Evolutionary conservation across 495 filamentous ascomycete species (phyloP), one percentile per base, ranked within the genome.

Genomic region (Chaetomidium leptoderma): DNA sequence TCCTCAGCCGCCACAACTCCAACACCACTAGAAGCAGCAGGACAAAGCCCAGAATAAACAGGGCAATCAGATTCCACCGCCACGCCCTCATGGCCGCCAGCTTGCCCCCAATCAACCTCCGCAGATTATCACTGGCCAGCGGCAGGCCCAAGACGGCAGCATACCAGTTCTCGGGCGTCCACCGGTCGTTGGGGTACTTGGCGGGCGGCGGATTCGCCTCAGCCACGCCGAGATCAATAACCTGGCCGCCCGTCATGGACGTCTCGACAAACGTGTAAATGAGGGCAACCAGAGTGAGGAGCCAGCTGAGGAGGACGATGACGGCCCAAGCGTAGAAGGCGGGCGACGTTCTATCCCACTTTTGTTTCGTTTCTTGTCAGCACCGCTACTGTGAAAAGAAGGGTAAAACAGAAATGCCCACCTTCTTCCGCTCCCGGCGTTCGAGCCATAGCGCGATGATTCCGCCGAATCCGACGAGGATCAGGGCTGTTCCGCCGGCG

Each of bases 91-190:
- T 81, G 14, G 77, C 47, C 14, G 32, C 65, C 52, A 80, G 57
- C 39, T 79, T 74, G 14, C 63, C 57, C 24, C 50, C 29, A 19
- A 84, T 77, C 10, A 75, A 69, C 30, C 61, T 60, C 19, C 68
- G 59, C 4, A 70, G 62, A 26, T 53, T 53, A 1, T 59, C 56
- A 35, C 66, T 55, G 5, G 62, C 66, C 19, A 84, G 50, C n/a
- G 76, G 69, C 26, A 82, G 70, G 26, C 67, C 58, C 13, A 81
- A 66, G 23, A 84, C 67, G 1, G 76, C 78, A 4, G 70, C 67
- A 60, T 76, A 79, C 81, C 81, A 84, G 48, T 70, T 81, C 67
- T 78, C 77, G 16, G 81, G 80, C 21, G 81, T 81, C 81, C 81
- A 84, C 2, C 58, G 47, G 19, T 73, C 63, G 30, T 65, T 48